Percentiles rank a stretch among this genome's conserved stretches.
Conservation (phyloP, 2,329 filamentous ascomycete species). For the Keithomyces neogunnii region DNA sequence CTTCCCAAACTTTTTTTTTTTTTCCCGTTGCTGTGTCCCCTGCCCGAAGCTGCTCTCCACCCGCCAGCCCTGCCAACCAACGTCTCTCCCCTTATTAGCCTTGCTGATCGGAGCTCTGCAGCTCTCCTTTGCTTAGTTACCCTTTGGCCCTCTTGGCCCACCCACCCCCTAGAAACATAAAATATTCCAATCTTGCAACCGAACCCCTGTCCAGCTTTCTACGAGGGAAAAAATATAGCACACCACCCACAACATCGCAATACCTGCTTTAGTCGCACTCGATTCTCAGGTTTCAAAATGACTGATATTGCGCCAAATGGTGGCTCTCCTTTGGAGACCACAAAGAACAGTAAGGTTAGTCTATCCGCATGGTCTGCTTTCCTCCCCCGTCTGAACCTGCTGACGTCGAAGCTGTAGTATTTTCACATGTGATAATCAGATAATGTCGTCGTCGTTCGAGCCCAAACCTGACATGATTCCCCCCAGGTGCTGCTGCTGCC, state of each 20-base stretch:
- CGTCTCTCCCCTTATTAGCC: neutral
- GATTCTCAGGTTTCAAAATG: conserved; percentile 10
- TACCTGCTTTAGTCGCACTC: conserved; percentile 1
- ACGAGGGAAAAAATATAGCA: conserved; percentile 2
- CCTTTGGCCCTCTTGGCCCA: conserved; percentile 4
- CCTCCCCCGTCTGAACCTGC: neutral
- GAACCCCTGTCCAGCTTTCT: conserved; percentile 2
- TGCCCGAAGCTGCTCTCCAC: conserved; percentile 1
- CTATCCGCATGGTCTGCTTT: conserved; percentile 5
- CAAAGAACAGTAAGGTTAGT: conserved; percentile 48
- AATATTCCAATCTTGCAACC: conserved; percentile 7
- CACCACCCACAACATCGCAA: conserved; percentile 3
- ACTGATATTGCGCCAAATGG: conserved; percentile 36
- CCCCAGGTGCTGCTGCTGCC: conserved; percentile 39
- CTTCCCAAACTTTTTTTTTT: neutral
- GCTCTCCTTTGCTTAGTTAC: conserved; percentile 3
- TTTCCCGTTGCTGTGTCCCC: conserved; percentile 5
- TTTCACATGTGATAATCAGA: conserved; percentile 4
- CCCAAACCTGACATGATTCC: conserved; percentile 1
- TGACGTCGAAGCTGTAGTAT: conserved; percentile 1
- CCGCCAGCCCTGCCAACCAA: neutral
- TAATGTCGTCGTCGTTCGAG: neutral
- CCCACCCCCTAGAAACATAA: conserved; percentile 7
- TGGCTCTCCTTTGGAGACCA: conserved; percentile 33
- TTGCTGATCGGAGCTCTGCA: conserved; percentile 3